Evolutionary conservation across 2,329 filamentous ascomycete genomes (phyloP), one percentile per base, ranked within the genome.

Genomic region (Aspergillus terreus): DNA sequence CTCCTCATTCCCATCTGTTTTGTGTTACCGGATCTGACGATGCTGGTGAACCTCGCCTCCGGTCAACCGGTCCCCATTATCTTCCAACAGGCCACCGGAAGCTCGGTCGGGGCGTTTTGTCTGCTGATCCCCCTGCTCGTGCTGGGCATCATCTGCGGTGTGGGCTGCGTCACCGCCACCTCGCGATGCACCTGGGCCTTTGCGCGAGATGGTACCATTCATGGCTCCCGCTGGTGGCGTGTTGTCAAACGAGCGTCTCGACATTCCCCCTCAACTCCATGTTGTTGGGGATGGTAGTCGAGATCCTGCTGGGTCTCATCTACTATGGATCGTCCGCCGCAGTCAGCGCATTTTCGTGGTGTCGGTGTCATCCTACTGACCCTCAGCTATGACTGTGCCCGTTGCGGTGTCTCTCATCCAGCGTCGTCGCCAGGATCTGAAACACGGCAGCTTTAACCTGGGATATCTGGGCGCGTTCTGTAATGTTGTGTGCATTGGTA

Each of bases 311-410:
- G 0, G 87, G 87, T 0, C 78, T 86, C 52, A 90, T 91, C 67
- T 91, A 88, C 74, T 89, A 91, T 57, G 88, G 88, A n/a, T 87
- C 84, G 1, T 80, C 82, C 0, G 85, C 86, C 0, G 88, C 88
- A 0, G 92, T 91, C 75, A 87, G 86, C 72, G 84, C 83, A n/a
- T 91, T 91, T 68, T 90, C 87, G n/a, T 0, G 86, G 87, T 42
- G 86, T 90, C 0, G 88, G 87, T 2, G 90, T 87, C 10, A 90
- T 91, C 65, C 90, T 86, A 58, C 78, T 91, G 1, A 89, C 86
- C 0, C 75, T 84, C 36, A 82, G 84, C 47, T 90, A 90, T 62
- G 84, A 82, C 33, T 77, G 77, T 1, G n/a, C 86, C 87, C 15
- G 85, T 89, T 49, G 77, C 80, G 21, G 81, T 87, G 54, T 88